Base-by-base conservation (phyloP, 441 rosid species). In the Gossypium laxum region DNA sequence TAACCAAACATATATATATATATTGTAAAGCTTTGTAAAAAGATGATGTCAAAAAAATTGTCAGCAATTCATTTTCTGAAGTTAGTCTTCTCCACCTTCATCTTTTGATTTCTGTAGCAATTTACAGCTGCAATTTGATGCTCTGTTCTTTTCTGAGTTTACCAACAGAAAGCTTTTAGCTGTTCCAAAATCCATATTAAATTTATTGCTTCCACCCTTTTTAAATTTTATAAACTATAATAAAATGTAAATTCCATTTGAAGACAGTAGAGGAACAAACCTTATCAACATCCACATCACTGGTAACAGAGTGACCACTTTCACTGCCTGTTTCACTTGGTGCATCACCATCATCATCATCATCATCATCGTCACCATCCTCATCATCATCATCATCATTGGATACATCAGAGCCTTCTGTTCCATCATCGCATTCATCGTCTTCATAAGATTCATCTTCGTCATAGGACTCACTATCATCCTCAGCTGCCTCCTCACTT, bases 401-500 rank as follows among this genome's bases (percentile, higher is more conserved):
- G 69, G 79, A 79, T 10, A 63, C 79, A 66, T 82, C 89, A 70
- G 85, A 85, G 12, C 72, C 84, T 60, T 80, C 68, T 30, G 83
- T 50, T 74, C 38, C 82, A 74, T 83, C 85, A 69, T 83, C 88
- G 2, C 75, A 51, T 19, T 87, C 79, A 78, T 80, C 89, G 57
- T 90, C 97, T 61, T 87, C 89, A 50, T 86, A 86, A 45, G 85
- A 91, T 4, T 86, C 92, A 72, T 87, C 89, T n/a, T 91, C 96
- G 50, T 88, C 95, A 74, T 90, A 87, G 74, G 85, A 89, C 58
- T 84, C 96, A 75, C 45, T 38, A 38, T 88, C 94, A 76, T 93
- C 99, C 79, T 95, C 96, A 18, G 88, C 83, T 62, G 84, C 91
- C 77, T 85, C 96, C 81, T 88, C 99, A 69, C 85, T 86, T 79